Base-by-base conservation (phyloP, 371 early-diverging fungal genomes). In the Paraphysoderma sedebokerense region DNA sequence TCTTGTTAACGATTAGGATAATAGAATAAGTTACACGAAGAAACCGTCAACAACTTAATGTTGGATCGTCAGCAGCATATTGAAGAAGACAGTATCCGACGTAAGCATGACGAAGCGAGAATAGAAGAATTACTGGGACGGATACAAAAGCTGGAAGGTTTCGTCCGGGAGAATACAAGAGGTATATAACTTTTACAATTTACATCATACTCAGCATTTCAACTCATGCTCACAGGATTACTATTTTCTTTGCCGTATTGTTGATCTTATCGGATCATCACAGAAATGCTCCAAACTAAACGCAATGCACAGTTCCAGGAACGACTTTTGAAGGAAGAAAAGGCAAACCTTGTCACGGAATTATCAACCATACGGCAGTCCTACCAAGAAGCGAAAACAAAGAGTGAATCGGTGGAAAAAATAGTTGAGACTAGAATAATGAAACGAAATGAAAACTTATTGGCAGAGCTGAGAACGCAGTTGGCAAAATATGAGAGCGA, bases 111-210 rank as follows among this genome's bases (percentile, higher is more conserved):
- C 23, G 52, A 56, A 5, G 35, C 48, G 13, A 50, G 56, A 31
- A 65, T 65, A 23, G 56, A 38, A 24, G 46, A 55, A 7, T 46
- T 63, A 8, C 29, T 50, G 38, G 58, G 61, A 3, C 55, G 58
- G 34, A 17, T 48, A 2, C n/a, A 36, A 23, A 35, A 47, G 29
- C 20, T 57, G 12, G 33, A 55, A 12, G 44, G 53, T 9, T 48
- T 72, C 13, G 59, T 59, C 39, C 57, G 72, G 11, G 72, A 72
- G 32, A 72, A 72, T 47, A 68, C 70, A 3, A 35, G 61, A 47
- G 69, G 67, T 68, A 35, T 15, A 47, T n/a, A 31, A 22, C 2
- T 24, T 19, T 20, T 27, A 26, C 15, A n/a, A n/a, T n/a, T n/a
- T n/a, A n/a, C n/a, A n/a, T n/a, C n/a, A n/a, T n/a, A n/a, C n/a